These are phyloP conservation scores for Westerdykella aurantiaca DNA, from an alignment of 2,329 filamentous ascomycete species.

Conservation along the genomic window DNA sequence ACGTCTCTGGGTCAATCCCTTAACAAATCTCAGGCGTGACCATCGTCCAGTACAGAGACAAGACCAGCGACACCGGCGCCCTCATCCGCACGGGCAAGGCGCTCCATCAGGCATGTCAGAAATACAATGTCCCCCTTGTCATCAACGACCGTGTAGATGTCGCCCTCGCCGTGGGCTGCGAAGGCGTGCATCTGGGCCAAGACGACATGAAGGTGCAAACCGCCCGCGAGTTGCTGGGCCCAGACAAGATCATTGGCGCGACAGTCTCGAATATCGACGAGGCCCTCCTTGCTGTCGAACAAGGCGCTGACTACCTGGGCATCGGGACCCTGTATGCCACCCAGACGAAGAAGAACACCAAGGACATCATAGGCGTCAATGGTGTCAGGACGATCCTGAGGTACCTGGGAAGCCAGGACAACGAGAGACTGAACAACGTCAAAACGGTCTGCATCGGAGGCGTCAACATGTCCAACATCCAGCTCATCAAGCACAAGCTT, in stretches of 20 bases:
- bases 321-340: conserved; percentile 88
- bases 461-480: conserved; percentile 70
- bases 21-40: conserved; percentile 53
- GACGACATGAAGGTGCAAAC: conserved; percentile 72
- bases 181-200: conserved; percentile 92
- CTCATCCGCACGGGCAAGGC: conserved; percentile 65
- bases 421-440: conserved; percentile 23
- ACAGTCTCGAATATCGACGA: conserved; percentile 73
- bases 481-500: conserved; percentile 68
- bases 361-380: conserved; percentile 68
- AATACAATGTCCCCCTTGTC: conserved; percentile 68
- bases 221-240: conserved; percentile 68
- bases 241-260: conserved; percentile 77
- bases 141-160: conserved; percentile 94
- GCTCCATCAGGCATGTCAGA: conserved; percentile 65
- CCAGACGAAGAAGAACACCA: conserved; percentile 75
- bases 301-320: conserved; percentile 85
- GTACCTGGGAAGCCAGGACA: conserved; percentile 48
- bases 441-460: conserved; percentile 79
- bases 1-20: background rate
- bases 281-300: conserved; percentile 63
- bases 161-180: conserved; percentile 74
- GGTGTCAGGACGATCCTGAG: conserved; percentile 63
- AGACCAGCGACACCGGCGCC: conserved; percentile 66
- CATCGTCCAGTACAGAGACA: conserved; percentile 86